phyloP scores from a whole-genome alignment of 352 stramenopile species.

The Pythium monospermum region DNA sequence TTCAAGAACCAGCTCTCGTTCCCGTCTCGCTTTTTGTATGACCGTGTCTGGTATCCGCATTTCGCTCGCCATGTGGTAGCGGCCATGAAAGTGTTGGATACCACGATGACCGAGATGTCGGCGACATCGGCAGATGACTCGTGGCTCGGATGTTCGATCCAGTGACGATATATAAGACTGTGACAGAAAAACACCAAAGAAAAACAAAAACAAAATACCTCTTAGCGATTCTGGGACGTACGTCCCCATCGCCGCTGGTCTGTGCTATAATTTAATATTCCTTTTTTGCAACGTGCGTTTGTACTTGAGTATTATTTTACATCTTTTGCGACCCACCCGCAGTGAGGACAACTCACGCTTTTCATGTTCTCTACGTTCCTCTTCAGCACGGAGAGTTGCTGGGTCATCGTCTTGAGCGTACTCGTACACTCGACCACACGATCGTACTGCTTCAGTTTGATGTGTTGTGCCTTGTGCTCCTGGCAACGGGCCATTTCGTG shows the following conservation, averaged over 20 bases:
- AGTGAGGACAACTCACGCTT: constrained; percentile 37
- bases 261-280: no score
- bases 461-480: constrained; percentile 27
- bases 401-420: constrained; percentile 18
- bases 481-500: constrained; percentile 17
- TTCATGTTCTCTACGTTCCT: constrained; percentile 35
- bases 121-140: constrained; percentile 33
- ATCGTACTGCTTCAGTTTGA: constrained; percentile 30
- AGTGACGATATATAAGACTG: constrained; percentile 37
- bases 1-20: constrained; percentile 76
- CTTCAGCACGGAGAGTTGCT: constrained; percentile 24
- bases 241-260: no score
- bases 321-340: constrained; percentile 11
- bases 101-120: constrained; percentile 28
- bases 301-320: no score
- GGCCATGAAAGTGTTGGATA: constrained; percentile 67
- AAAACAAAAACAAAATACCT: no score
- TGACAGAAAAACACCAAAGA: no score
- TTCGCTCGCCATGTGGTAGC: constrained; percentile 61
- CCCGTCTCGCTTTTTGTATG: constrained; percentile 70
- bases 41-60: constrained; percentile 73
- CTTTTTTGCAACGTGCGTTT: no score
- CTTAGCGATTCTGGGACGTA: no score
- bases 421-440: constrained; percentile 25
- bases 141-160: constrained; percentile 61